Conservation (phyloP, 2,329 filamentous ascomycete genomes). For the Alternaria sp. region DNA sequence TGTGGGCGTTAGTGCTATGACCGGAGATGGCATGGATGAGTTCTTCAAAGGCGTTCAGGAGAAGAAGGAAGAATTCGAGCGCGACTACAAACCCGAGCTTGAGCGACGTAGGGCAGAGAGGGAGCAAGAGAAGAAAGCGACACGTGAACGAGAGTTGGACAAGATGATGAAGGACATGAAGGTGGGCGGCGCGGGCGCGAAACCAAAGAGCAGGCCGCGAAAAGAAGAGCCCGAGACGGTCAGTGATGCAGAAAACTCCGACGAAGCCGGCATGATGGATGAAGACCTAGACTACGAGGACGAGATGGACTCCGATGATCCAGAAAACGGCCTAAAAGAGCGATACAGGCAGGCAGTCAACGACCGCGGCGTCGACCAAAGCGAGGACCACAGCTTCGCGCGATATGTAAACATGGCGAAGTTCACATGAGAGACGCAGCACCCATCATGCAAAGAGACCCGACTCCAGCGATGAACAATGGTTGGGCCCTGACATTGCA, state of each 20-base stretch:
- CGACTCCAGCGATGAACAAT: background rate
- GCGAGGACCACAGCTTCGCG: conserved; percentile 60
- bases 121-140: conserved; percentile 73
- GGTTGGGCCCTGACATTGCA: background rate
- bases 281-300: conserved; percentile 59
- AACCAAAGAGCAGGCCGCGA: conserved; percentile 42
- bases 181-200: conserved; percentile 51
- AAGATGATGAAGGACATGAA: conserved; percentile 96
- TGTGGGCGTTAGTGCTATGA: conserved; percentile 91
- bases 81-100: conserved; percentile 90
- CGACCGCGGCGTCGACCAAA: conserved; percentile 51
- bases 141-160: conserved; percentile 81
- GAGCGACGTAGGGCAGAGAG: conserved; percentile 78
- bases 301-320: conserved; percentile 65
- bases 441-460: conserved; percentile 11
- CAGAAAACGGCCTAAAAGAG: conserved; percentile 69
- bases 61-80: conserved; percentile 86
- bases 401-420: conserved; percentile 55
- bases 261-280: conserved; percentile 61
- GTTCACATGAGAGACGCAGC: conserved; percentile 33
- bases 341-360: conserved; percentile 79
- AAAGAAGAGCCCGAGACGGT: conserved; percentile 59
- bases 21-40: conserved; percentile 87
- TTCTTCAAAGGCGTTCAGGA: conserved; percentile 90
- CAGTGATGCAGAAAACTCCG: conserved; percentile 59